Evolutionary conservation across 768 basidiomycete species (phyloP), one percentile per base, ranked within the genome.

Genomic region (Mycena alexandri): DNA sequence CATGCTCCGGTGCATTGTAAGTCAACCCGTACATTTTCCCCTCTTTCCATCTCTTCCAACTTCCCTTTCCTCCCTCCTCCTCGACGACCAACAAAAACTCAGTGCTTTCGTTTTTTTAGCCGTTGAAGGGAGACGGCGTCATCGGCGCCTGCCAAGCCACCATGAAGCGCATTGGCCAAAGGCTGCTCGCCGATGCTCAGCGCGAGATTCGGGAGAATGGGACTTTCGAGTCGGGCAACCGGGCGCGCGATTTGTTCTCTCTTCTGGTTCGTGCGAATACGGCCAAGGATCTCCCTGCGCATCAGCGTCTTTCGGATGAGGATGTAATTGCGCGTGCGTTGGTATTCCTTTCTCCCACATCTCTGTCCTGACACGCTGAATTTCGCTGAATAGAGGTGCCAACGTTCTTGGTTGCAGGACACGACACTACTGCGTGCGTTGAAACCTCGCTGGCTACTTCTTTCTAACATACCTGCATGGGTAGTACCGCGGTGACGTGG

Each of bases 211-310:
- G 63, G 17, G 74, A 77, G 33, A 74, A 75, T 6, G 75, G 72
- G 44, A 78, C 79, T 11, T 64, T 73, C 5, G 76, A 76, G 21
- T 75, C 77, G 38, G 72, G 72, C 9, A 80, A 76, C 77, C 44
- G 43, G 2, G 38, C 38, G 52, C 83, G 87, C 13, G 90, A 92
- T 76, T 72, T 93, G 5, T 78, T 92, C 8, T 87, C 86, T 0
- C 72, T 90, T 17, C 79, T 92, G 6, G 78, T 92, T 46, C 82
- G 82, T 59, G 90, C 90, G 3, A 93, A 92, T 73, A 84, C 89
- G 80, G 85, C 87, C 0, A 84, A 82, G 0, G 88, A 92, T 71
- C 70, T 89, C 5, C 83, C 86, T 0, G 84, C 85, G 9, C 78
- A 71, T 50, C 89, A 90, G 73, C 78, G 79, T 41, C 76, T 93